Percentiles rank a stretch among this genome's conserved stretches.
Conservation (phyloP, 116 monocot genomes). For the Zostera marina region DNA sequence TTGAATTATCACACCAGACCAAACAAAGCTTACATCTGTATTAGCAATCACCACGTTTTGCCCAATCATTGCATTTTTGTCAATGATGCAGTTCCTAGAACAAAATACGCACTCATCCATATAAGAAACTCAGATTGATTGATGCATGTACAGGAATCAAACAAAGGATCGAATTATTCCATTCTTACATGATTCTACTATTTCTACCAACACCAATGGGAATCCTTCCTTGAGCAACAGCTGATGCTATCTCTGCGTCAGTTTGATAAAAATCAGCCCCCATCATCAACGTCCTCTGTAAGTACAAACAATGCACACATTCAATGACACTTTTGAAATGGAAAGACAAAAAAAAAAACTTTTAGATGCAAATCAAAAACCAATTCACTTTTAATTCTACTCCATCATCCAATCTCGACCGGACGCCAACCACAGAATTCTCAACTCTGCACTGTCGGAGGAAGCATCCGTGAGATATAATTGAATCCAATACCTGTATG, state of each 20-base stretch:
- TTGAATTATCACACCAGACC: too few relatives aligned
- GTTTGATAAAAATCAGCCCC: slow-evolving; percentile 66
- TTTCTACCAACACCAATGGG: slow-evolving; percentile 52
- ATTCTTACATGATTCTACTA: slow-evolving; percentile 43
- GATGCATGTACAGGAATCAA: too few relatives aligned
- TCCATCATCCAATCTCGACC: slow-evolving; percentile 47
- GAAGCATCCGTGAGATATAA: slow-evolving; percentile 81
- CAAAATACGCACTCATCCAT: neutral
- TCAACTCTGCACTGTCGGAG: slow-evolving; percentile 45
- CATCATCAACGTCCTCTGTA: slow-evolving; percentile 66
- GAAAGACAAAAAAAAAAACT: neutral
- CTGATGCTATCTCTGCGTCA: slow-evolving; percentile 41
- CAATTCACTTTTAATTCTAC: slow-evolving; percentile 50
- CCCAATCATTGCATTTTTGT: slow-evolving; percentile 58
- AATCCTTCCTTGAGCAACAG: slow-evolving; percentile 29
- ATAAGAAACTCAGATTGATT: neutral
- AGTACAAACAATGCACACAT: neutral
- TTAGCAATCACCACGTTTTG: slow-evolving; percentile 50
- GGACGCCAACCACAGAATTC: slow-evolving; percentile 53
- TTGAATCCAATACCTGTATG: slow-evolving; percentile 43
- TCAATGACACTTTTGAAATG: neutral
- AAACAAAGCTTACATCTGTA: slow-evolving; percentile 25
- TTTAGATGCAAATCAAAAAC: neutral
- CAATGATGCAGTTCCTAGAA: slow-evolving; percentile 53
- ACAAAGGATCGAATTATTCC: too few relatives aligned